Base-by-base conservation (phyloP, 345 rosid genomes). In the Theobroma cacao region DNA sequence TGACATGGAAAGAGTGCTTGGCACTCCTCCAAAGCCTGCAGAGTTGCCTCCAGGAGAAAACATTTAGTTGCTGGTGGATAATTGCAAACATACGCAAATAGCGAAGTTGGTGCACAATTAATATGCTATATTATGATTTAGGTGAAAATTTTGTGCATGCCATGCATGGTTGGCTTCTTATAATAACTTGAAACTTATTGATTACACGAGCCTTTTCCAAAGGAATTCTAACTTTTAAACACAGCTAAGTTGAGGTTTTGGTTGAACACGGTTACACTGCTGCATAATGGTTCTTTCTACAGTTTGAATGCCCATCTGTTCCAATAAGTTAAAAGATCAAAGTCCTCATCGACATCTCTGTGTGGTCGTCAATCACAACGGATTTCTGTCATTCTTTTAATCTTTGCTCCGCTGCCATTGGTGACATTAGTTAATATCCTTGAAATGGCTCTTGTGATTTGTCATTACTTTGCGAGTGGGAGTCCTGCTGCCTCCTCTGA, bases 1-100 rank as follows among this genome's bases (percentile, higher is more conserved):
- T 72, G 99, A 95, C 77, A 96, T 92, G 98, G 99, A 96, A 81
- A 89, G 94, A 67, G 97, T 94, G 26, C 93, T 96, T 10, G 97
- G 99, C 31, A 72, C 87, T 45, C 87, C 93, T 67, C 83, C 91
- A 8, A 95, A 93, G 88, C 92, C 87, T 15, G 93, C 94, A 7
- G 98, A 90, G 88, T 83, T 95, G 64, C 99, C 97, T 79, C 94
- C 94, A 0, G 99, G 97, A 56, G 99, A 95, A 85, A 82, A 83
- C 77, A 79, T 90, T 76, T 95, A 84, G 86, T 13, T 53, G 67
- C 55, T 26, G 11, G 15, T 61, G 17, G 69, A 56, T 40, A 2
- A 63, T 9, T 17, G 66, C 72, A 1, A 74, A 72, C 56, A 20
- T 36, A 55, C 20, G 24, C 48, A 1, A n/a, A 26, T 60, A 58